Conservation (phyloP, 2,329 filamentous ascomycete species). For the Cladosporium sp. region DNA sequence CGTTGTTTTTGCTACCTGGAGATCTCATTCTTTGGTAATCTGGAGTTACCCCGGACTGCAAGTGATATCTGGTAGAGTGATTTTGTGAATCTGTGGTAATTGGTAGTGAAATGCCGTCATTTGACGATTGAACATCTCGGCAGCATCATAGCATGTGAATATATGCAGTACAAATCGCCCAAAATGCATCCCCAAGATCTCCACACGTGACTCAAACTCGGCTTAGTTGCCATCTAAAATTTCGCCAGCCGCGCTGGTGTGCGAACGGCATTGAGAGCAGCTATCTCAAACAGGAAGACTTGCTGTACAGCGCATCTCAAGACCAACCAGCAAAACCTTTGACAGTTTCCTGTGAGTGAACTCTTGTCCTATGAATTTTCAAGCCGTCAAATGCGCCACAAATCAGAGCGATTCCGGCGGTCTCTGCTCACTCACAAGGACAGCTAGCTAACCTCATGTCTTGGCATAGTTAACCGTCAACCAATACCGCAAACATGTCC, state of each 20-base stretch:
- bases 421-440: neutral
- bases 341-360: slow-evolving; percentile 14
- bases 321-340: slow-evolving; percentile 16
- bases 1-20: too few species aligned
- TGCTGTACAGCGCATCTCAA: slow-evolving; percentile 12
- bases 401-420: neutral
- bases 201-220: neutral
- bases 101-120: too few species aligned
- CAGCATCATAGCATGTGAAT: too few species aligned
- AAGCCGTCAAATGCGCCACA: neutral
- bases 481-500: slow-evolving; percentile 63
- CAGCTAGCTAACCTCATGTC: slow-evolving; percentile 6
- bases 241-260: neutral
- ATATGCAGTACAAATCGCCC: too few species aligned
- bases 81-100: too few species aligned
- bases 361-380: neutral
- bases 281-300: slow-evolving; percentile 17
- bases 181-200: too few species aligned
- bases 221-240: neutral
- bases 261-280: neutral
- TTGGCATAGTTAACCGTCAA: slow-evolving; percentile 4
- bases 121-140: too few species aligned
- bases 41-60: too few species aligned
- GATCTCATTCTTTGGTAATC: too few species aligned
- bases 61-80: too few species aligned